phyloP scores from a whole-genome alignment of 331 rosid species.

The Phaseolus coccineus region DNA sequence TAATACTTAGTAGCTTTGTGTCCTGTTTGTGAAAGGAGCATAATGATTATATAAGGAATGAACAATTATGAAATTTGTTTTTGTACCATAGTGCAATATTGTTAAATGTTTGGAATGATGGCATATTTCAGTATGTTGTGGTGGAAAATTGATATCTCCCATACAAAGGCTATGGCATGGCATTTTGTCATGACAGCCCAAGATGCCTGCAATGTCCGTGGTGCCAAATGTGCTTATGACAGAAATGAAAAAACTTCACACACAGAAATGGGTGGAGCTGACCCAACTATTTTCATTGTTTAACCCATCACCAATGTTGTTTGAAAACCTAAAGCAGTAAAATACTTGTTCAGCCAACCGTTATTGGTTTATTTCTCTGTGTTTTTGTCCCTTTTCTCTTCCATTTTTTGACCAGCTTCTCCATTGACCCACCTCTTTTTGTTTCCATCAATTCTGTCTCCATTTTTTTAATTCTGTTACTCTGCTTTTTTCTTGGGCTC shows the following conservation, averaged over 20 bases:
- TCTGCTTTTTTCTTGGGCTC: neutral
- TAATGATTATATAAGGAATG: constrained; percentile 28
- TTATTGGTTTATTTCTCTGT: neutral
- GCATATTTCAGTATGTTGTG: neutral
- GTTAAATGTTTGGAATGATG: neutral
- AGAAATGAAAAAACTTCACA: neutral
- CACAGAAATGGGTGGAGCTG: neutral
- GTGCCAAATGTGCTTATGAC: neutral
- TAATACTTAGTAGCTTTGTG: constrained; percentile 47
- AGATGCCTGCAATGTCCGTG: neutral
- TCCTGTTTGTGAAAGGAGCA: constrained; percentile 30
- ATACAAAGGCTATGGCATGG: neutral
- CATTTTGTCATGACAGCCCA: neutral
- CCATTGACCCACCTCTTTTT: neutral
- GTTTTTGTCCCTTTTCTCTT: neutral
- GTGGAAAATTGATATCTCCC: neutral
- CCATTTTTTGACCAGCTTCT: neutral
- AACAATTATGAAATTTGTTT: constrained; percentile 40
- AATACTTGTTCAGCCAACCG: neutral
- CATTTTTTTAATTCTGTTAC: neutral
- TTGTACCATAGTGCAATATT: neutral
- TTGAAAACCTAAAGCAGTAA: neutral
- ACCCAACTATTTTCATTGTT: neutral
- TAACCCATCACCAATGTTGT: neutral
- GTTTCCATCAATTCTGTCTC: neutral